These are phyloP conservation scores for Keithomyces neogunnii DNA, from an alignment of 2,329 filamentous ascomycete genomes.

Conservation along the genomic window DNA sequence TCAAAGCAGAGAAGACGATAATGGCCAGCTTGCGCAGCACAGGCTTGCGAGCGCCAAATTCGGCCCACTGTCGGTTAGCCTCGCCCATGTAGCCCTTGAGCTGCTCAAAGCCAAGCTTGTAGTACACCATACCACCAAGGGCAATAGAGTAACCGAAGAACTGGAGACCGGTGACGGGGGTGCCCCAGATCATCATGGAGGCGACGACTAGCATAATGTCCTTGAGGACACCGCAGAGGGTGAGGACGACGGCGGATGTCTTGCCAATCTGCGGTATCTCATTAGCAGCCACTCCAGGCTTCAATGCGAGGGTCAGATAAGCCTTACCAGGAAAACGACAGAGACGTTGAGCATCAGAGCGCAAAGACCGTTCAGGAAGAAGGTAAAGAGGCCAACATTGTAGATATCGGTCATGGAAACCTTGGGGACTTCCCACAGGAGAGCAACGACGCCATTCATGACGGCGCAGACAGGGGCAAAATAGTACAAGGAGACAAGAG, in stretches of 20 bases:
- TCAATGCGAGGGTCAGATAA: too few species aligned
- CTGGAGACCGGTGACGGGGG: conserved; percentile 65
- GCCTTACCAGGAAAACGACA: conserved; percentile 71
- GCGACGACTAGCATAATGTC: conserved; percentile 75
- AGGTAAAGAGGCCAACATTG: conserved; percentile 62
- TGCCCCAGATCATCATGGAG: conserved; percentile 75
- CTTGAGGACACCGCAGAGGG: conserved; percentile 80
- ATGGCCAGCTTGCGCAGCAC: conserved; percentile 70
- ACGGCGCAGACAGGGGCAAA: conserved; percentile 76
- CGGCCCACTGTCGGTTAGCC: conserved; percentile 70
- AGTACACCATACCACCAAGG: conserved; percentile 67
- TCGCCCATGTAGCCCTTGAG: conserved; percentile 71
- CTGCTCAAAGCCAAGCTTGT: conserved; percentile 78
- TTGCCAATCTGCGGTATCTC: conserved; percentile 60
- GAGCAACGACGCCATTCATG: conserved; percentile 69
- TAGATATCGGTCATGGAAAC: conserved; percentile 63
- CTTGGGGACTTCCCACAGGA: conserved; percentile 65
- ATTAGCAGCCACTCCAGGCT: background rate
- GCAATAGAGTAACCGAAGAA: conserved; percentile 80
- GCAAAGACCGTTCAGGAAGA: conserved; percentile 68
- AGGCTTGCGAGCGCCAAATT: conserved; percentile 72
- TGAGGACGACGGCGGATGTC: conserved; percentile 78
- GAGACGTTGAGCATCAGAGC: conserved; percentile 80
- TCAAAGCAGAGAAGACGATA: conserved; percentile 52
- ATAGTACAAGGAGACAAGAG: conserved; percentile 82